phyloP scores from a whole-genome alignment of 1,284 basidiomycete species.

The Apiotrichum sp. region DNA sequence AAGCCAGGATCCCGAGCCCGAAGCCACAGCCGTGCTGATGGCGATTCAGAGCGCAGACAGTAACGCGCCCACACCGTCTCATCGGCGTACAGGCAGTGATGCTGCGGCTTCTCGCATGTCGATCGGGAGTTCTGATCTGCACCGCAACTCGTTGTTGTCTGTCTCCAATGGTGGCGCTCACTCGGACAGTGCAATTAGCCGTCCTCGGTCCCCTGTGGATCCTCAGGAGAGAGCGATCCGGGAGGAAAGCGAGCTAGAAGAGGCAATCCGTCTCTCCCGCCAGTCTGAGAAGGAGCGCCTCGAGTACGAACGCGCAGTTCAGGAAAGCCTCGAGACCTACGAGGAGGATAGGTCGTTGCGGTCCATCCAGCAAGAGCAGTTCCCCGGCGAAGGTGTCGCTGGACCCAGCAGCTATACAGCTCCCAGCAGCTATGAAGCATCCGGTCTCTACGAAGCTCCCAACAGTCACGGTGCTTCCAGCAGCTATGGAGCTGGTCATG shows the following conservation, averaged over 20 bases:
- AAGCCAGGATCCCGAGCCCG: conserved; percentile 39
- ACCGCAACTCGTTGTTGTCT: background rate
- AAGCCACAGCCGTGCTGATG: conserved; percentile 21
- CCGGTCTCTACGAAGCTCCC: too few relatives aligned
- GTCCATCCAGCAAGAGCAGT: background rate
- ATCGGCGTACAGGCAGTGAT: too few relatives aligned
- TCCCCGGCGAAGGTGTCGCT: background rate
- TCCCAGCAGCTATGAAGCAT: too few relatives aligned
- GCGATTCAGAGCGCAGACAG: background rate
- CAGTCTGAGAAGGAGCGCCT: conserved; percentile 31
- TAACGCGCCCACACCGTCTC: background rate
- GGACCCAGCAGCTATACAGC: background rate
- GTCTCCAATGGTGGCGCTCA: background rate
- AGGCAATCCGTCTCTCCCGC: conserved; percentile 34
- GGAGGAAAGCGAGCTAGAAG: conserved; percentile 41
- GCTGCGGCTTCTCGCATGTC: too few relatives aligned
- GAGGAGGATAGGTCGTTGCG: conserved; percentile 19
- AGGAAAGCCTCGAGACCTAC: conserved; percentile 31
- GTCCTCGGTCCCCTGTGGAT: conserved; percentile 13
- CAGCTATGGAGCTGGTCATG: too few relatives aligned
- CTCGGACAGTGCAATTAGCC: background rate
- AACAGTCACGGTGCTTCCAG: too few relatives aligned
- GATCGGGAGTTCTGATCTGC: too few relatives aligned
- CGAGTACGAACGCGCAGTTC: conserved; percentile 38
- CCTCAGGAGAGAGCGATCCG: conserved; percentile 28